Evolutionary conservation across 805 yeast genomes (phyloP).

Genomic region (Lipomyces yamadae): DNA sequence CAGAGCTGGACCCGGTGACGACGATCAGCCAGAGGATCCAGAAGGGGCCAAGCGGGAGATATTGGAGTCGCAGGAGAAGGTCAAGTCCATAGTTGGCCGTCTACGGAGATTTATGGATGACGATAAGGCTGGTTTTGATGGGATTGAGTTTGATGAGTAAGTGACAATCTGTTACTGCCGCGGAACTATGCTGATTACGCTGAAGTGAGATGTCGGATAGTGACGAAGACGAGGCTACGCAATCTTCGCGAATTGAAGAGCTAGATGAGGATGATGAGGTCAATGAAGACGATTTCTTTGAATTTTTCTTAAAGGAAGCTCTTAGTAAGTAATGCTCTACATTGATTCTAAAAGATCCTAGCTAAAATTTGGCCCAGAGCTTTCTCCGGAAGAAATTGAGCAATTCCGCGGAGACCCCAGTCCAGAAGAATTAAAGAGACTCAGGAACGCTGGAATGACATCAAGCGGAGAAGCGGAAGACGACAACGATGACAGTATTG

Average conservation of each 20-base stretch:
- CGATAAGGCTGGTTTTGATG: conserved; percentile 33
- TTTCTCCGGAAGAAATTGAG: conserved; percentile 55
- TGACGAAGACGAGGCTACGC: conserved; percentile 8
- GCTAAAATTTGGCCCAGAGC: conserved; percentile 37
- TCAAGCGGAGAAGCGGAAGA: conserved; percentile 4
- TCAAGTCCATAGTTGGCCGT: conserved; percentile 19
- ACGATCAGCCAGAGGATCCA: conserved; percentile 26
- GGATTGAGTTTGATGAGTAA: conserved; percentile 34
- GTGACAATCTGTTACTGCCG: not conserved
- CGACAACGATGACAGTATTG: conserved; percentile 26
- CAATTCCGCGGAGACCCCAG: conserved; percentile 43
- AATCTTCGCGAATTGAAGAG: conserved; percentile 25
- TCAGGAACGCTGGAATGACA: not conserved
- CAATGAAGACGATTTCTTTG: conserved; percentile 73
- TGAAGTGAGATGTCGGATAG: conserved; percentile 27
- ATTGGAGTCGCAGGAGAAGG: conserved; percentile 15
- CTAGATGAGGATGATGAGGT: conserved; percentile 50
- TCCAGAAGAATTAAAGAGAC: conserved; percentile 4
- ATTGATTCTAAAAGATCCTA: not conserved
- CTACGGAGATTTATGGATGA: conserved; percentile 29
- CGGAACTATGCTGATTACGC: conserved; percentile 3
- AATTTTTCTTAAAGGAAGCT: conserved; percentile 62
- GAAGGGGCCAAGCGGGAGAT: conserved; percentile 9
- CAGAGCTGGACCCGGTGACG: conserved; percentile 15
- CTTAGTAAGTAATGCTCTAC: conserved; percentile 41